Conservation (phyloP, 2,329 filamentous ascomycete genomes). For the Fusarium sp. region DNA sequence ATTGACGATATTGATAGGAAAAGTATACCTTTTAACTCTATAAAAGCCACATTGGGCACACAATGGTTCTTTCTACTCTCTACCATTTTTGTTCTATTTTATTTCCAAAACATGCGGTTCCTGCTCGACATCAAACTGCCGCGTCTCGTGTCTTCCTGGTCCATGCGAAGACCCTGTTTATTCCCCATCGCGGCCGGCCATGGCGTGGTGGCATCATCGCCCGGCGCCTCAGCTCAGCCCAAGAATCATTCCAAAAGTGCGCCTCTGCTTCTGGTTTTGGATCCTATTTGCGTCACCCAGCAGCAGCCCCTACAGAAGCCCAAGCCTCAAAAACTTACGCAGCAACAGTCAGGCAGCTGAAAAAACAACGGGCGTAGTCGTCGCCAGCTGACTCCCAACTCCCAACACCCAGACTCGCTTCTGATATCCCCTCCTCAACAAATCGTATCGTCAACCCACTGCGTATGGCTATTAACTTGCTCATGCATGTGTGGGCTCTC, state of each 20-base stretch:
- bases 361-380: not conserved
- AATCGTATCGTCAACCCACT: slow-evolving; percentile 4
- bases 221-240: slow-evolving; percentile 3
- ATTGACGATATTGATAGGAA: not conserved
- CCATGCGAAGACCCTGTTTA: slow-evolving; percentile 6
- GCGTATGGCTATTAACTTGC: slow-evolving; percentile 12
- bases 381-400: slow-evolving; percentile 32
- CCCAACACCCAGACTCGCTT: slow-evolving; percentile 6
- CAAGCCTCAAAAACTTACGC: not conserved
- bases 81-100: not conserved
- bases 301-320: not conserved
- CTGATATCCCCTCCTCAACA: slow-evolving; percentile 18
- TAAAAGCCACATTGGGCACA: not conserved
- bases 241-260: slow-evolving; percentile 1
- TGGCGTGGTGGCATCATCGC: slow-evolving; percentile 11
- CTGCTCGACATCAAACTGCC: not conserved
- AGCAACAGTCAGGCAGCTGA: not conserved
- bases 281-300: not conserved
- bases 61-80: not conserved
- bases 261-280: not conserved
- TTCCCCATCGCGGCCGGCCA: not conserved
- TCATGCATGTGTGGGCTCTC: slow-evolving; percentile 27
- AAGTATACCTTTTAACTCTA: not conserved
- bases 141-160: not conserved
- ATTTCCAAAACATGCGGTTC: not conserved